Base-by-base conservation (phyloP, 2,329 filamentous ascomycete genomes). In the Sphaerostilbella broomeana region DNA sequence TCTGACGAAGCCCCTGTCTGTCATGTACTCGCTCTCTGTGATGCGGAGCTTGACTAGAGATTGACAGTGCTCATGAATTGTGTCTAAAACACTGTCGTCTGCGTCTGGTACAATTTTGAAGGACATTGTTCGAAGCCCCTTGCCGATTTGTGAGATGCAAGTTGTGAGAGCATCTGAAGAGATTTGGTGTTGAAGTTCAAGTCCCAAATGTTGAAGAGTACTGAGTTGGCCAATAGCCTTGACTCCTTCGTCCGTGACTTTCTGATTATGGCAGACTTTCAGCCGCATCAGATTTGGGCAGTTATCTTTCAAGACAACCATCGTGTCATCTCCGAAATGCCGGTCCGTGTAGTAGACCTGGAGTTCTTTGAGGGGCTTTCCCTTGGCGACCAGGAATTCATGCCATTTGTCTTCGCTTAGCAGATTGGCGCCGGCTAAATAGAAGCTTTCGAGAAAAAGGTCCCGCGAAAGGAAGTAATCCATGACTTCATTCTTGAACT, bases 401-500 rank as follows among this genome's bases (percentile, higher is more conserved):
- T 74, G 70, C 89, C 89, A 95, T 55, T 78, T 79, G 4, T 73
- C 67, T 44, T 92, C 80, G 8, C 82, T 80, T 12, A 97, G 68
- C 1, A 97, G 75, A 49, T 95, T 97, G 8, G 86, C 79, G 9
- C 87, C 86, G 47, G 92, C 82, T 0, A 97, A 71, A 47, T 87
- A 84, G 29, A 97, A 69, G 40, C 78, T 72, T 44, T 79, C 75
- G n/a, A 95, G 68, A 7, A 73, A 62, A 35, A 78, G 74, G 35
- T 84, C 73, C 33, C 86, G 84, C 40, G 79, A 79, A 15, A 86
- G 68, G 53, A 95, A 75, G 58, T 90, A 95, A 37, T 86, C 77
- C 60, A 95, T 73, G 28, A 88, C 84, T 26, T 72, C 70, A 53
- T 95, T 84, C 61, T 94, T 95, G 69, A 95, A 83, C 55, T 95